These are phyloP conservation scores for Colletotrichum sp. DNA, from an alignment of 2,329 filamentous ascomycete species.

Conservation along the genomic window DNA sequence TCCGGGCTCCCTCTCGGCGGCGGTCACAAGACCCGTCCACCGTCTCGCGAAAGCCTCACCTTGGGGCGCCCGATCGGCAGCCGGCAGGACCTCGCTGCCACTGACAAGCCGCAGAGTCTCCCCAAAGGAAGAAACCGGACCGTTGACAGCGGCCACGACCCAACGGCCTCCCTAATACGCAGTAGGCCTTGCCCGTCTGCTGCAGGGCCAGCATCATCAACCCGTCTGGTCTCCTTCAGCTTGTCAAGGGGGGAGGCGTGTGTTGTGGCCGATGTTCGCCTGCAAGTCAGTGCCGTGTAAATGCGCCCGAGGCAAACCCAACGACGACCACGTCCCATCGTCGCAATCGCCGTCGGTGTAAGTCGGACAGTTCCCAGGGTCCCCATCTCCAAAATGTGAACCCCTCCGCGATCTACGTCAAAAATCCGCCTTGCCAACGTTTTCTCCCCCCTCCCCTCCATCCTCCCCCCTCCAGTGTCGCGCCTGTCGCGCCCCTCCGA, in stretches of 20 bases:
- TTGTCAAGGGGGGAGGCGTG: neutral
- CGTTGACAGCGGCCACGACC: neutral
- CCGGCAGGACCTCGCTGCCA: conserved; percentile 6
- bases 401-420: conserved; percentile 4
- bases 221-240: conserved; percentile 1
- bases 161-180: neutral
- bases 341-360: conserved; percentile 9
- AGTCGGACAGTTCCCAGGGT: neutral
- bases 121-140: neutral
- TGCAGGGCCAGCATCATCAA: neutral
- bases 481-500: neutral
- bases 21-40: neutral
- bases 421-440: neutral
- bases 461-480: neutral
- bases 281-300: neutral
- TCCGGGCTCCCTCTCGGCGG: conserved; percentile 14
- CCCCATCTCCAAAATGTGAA: neutral
- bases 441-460: neutral
- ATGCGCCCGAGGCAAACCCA: neutral
- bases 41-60: conserved; percentile 12
- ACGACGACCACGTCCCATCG: neutral
- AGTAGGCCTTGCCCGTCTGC: neutral
- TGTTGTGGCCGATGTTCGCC: neutral
- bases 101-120: neutral
- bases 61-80: conserved; percentile 5